Evolutionary conservation across 2,329 filamentous ascomycete species (phyloP), one percentile per base, ranked within the genome.

Genomic region (Xylaria polymorpha): DNA sequence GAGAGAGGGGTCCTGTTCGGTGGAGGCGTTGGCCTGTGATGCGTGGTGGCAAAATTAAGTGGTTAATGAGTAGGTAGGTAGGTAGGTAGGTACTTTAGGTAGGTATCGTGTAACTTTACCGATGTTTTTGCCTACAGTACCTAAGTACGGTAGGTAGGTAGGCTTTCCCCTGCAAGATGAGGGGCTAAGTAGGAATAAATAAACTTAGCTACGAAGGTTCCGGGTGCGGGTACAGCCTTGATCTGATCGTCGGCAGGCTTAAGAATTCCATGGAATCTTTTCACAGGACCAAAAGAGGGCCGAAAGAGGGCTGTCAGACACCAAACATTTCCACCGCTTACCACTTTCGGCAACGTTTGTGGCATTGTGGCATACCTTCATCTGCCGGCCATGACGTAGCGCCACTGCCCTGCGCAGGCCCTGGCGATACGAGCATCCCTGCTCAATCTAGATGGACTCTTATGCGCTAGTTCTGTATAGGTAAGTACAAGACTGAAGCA

Each of bases 321-420:
- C 48, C 46, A 68, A 64, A 71, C 39, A 69, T 53, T 66, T 56
- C 66, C 63, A 69, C 69, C 69, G 69, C 69, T 53, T 71, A 46
- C 69, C 63, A 14, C 32, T 69, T 71, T 64, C 4, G 12, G 56
- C 14, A 39, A 12, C 6, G 25, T 35, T 35, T 53, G 39, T 64
- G 22, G 5, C n/a, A 9, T 50, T 20, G 4, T 8, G 32, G 32
- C 8, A 35, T 35, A 35, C 4, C 32, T 35, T 1, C 12, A 20
- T 46, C 43, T 56, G 48, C 58, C 41, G 41, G 15, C 25, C 63
- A 68, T 70, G 68, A 70, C 68, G 68, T 60, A 70, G 51, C 43
- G 37, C 29, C 10, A 18, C 25, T 29, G 25, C 8, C 8, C 35
- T 8, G 35, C 35, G 35, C 53, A 29, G 18, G 35, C 35, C 12